phyloP scores from a whole-genome alignment of 495 filamentous ascomycete species.

The Neurospora sp. region DNA sequence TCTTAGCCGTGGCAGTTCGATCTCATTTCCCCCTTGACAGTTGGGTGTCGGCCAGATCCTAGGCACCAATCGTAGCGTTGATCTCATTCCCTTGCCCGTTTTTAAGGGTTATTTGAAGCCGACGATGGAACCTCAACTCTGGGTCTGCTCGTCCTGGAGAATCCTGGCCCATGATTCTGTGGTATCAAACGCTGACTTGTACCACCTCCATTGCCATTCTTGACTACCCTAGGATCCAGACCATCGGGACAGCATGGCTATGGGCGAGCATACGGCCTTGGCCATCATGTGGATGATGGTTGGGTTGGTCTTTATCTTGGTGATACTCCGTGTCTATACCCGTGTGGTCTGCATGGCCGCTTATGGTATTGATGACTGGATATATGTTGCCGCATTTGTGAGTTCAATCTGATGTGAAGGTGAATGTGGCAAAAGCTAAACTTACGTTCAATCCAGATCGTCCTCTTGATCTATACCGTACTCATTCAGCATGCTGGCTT shows the following conservation, averaged over 20 bases:
- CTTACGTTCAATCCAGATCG: background rate
- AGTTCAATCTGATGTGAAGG: background rate
- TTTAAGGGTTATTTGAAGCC: background rate
- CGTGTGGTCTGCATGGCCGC: conserved; percentile 20
- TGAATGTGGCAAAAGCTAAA: background rate
- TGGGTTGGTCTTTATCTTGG: conserved; percentile 6
- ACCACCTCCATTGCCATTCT: background rate
- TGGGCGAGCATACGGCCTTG: conserved; percentile 6
- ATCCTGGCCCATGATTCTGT: background rate
- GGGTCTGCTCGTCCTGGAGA: background rate
- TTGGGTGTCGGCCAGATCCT: background rate
- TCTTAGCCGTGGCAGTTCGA: background rate
- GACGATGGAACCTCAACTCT: background rate
- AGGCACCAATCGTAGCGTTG: background rate
- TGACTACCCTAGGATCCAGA: background rate
- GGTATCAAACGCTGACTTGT: background rate
- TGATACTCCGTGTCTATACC: conserved; percentile 23
- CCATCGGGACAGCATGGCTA: background rate
- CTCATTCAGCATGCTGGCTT: conserved; percentile 19
- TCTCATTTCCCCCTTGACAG: background rate
- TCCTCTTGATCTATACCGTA: conserved; percentile 16
- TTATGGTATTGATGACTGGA: conserved; percentile 24
- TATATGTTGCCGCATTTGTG: conserved; percentile 16
- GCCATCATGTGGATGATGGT: conserved; percentile 18
- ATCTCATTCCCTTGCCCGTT: background rate